Percentiles rank a stretch among this genome's conserved stretches.
Conservation (phyloP, 2,329 filamentous ascomycete genomes). For the Emmonsiellopsis sp. region DNA sequence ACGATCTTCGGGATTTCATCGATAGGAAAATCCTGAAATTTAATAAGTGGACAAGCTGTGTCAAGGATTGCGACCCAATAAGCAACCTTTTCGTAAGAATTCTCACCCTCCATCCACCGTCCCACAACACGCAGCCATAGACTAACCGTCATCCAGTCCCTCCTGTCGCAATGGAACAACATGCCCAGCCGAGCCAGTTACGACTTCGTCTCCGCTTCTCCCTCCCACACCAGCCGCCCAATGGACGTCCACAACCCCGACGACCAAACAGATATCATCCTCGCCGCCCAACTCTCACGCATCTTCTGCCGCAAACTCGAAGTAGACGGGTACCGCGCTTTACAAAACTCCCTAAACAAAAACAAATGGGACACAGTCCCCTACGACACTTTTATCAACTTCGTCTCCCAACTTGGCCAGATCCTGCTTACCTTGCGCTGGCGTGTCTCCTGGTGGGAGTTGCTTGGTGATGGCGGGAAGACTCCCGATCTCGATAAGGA, state of each 20-base stretch:
- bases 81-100: conserved; percentile 31
- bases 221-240: conserved; percentile 20
- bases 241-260: conserved; percentile 31
- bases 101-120: no score
- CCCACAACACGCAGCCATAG: neutral
- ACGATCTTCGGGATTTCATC: conserved; percentile 35
- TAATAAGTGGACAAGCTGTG: conserved; percentile 34
- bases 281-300: conserved; percentile 36
- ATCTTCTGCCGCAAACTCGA: conserved; percentile 39
- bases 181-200: conserved; percentile 39
- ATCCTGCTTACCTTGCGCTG: conserved; percentile 36
- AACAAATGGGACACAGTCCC: conserved; percentile 37
- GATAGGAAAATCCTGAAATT: conserved; percentile 35
- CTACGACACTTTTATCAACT: conserved; percentile 32
- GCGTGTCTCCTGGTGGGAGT: conserved; percentile 37
- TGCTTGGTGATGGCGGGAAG: conserved; percentile 30
- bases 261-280: conserved; percentile 29
- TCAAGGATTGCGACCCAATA: conserved; percentile 31
- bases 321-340: conserved; percentile 35
- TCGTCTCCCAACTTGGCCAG: conserved; percentile 30
- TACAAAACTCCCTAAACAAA: conserved; percentile 37
- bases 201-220: conserved; percentile 27
- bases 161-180: conserved; percentile 36
- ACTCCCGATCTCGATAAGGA: conserved; percentile 25
- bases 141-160: conserved; percentile 18